These are phyloP conservation scores for Monosporozyma servazzii DNA, from an alignment of 805 yeast genomes.

Conservation along the genomic window DNA sequence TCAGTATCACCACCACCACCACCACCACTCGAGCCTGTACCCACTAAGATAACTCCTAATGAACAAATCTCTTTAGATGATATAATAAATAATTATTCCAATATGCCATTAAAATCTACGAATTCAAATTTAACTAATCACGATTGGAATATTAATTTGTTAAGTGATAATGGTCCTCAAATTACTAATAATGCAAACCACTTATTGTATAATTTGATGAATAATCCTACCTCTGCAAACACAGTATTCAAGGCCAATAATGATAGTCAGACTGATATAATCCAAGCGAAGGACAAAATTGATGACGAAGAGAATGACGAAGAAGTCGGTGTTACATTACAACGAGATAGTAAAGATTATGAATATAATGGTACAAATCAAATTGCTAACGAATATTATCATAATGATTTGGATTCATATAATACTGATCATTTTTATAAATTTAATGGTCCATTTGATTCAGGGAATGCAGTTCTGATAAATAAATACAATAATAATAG, in stretches of 20 bases:
- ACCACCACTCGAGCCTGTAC: not conserved
- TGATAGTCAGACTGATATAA: not conserved
- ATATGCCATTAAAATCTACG: not conserved
- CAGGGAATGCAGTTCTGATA: not conserved
- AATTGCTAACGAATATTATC: not conserved
- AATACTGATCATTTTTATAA: constrained; percentile 1
- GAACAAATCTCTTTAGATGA: not conserved
- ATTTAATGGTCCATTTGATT: constrained; percentile 2
- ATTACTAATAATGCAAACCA: not conserved
- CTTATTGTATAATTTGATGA: not conserved
- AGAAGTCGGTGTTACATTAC: not conserved
- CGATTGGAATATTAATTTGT: not conserved
- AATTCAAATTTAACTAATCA: not conserved
- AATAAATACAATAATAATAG: not conserved
- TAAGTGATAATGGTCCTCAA: not conserved
- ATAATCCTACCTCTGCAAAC: not conserved
- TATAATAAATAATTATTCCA: not conserved
- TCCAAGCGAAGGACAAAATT: not conserved
- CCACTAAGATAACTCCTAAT: not conserved
- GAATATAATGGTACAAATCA: constrained; percentile 1
- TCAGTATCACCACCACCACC: not conserved
- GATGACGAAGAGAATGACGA: not conserved
- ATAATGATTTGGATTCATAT: not conserved
- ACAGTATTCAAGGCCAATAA: not conserved
- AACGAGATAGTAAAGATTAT: not conserved